Conservation (phyloP, 495 filamentous ascomycete species). For the Chlorociboria aeruginascens region DNA sequence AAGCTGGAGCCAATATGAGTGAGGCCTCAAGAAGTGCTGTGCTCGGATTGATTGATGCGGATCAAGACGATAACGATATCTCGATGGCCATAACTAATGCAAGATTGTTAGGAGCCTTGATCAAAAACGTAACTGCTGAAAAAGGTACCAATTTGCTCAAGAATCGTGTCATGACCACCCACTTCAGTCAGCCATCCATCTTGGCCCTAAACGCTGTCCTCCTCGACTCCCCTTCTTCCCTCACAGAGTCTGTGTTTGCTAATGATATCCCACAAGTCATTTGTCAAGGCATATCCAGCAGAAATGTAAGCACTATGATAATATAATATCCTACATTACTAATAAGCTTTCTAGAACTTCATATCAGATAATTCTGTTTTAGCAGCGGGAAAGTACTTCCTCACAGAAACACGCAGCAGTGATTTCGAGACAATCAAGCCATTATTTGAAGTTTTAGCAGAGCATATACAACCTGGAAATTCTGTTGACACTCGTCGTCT, state of each 20-base stretch:
- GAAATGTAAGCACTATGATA: conserved; percentile 42
- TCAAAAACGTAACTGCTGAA: conserved; percentile 65
- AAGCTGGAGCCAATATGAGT: conserved; percentile 88
- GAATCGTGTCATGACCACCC: conserved; percentile 61
- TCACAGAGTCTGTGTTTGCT: conserved; percentile 50
- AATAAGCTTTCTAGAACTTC: conserved; percentile 42
- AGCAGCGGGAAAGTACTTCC: conserved; percentile 89
- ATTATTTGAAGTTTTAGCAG: conserved; percentile 64
- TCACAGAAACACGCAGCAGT: conserved; percentile 46
- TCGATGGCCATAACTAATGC: conserved; percentile 80
- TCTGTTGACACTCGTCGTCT: conserved; percentile 76
- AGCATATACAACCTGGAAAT: conserved; percentile 61
- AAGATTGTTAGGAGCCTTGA: conserved; percentile 73
- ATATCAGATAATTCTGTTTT: conserved; percentile 83
- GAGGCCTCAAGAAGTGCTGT: conserved; percentile 74
- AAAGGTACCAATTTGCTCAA: conserved; percentile 60
- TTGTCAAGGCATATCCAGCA: conserved; percentile 65
- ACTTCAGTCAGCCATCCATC: conserved; percentile 54
- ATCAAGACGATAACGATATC: conserved; percentile 60
- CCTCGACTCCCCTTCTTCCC: conserved; percentile 56
- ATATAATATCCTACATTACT: conserved; percentile 1
- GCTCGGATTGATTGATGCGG: conserved; percentile 75
- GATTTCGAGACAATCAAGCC: conserved; percentile 59
- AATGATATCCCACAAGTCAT: conserved; percentile 64
- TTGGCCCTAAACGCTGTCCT: conserved; percentile 83